These are phyloP conservation scores for Colletotrichum eleusines DNA, from an alignment of 2,329 filamentous ascomycete genomes.

Conservation along the genomic window DNA sequence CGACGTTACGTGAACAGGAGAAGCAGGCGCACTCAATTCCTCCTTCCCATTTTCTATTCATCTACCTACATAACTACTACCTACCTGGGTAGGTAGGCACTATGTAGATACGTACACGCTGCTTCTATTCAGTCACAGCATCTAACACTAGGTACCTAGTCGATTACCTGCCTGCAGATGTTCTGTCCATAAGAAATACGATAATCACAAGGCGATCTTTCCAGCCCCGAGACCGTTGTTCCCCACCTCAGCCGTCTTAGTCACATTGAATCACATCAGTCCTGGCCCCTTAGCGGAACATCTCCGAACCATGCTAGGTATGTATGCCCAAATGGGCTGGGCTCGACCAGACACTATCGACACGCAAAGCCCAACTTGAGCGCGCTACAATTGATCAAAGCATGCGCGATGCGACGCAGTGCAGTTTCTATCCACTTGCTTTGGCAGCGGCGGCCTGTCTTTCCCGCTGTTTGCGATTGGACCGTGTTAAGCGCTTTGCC, in stretches of 20 bases:
- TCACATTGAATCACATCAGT: slow-evolving; percentile 5
- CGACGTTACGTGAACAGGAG: background rate
- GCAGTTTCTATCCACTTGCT: background rate
- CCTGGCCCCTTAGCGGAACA: slow-evolving; percentile 11
- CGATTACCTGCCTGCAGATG: background rate
- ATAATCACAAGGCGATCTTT: background rate
- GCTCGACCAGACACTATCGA: background rate
- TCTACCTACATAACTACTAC: background rate
- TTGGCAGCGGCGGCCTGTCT: background rate
- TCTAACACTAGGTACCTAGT: background rate
- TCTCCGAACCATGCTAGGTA: slow-evolving; percentile 5
- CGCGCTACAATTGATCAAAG: slow-evolving; percentile 1
- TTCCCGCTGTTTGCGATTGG: slow-evolving; percentile 8
- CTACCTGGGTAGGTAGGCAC: too few relatives aligned
- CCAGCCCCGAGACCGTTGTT: background rate
- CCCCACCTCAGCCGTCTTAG: slow-evolving; percentile 24
- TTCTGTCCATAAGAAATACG: too few relatives aligned
- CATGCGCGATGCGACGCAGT: background rate
- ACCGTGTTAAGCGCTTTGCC: slow-evolving; percentile 13
- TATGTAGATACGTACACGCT: background rate
- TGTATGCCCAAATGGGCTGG: background rate
- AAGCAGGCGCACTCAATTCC: background rate
- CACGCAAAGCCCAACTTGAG: background rate
- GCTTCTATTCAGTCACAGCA: background rate
- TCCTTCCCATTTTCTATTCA: background rate